These are phyloP conservation scores for Sungouiella thailandica DNA, from an alignment of 805 yeast species.

Conservation along the genomic window DNA sequence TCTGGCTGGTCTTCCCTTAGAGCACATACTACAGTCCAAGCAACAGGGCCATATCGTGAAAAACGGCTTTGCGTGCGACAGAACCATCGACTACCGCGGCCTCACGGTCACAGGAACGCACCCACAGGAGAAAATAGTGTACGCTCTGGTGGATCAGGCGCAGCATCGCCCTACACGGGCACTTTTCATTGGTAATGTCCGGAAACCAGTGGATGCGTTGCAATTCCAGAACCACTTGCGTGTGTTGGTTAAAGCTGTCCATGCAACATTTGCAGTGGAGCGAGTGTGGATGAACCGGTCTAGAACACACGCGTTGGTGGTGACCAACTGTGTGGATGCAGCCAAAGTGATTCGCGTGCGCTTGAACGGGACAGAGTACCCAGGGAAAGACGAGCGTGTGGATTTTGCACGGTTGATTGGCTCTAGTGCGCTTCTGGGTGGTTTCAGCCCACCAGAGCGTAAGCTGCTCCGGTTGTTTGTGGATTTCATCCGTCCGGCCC, in stretches of 20 bases:
- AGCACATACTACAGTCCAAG: too few species aligned
- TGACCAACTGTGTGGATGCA: slow-evolving; percentile 36
- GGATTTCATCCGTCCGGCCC: slow-evolving; percentile 43
- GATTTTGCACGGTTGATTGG: slow-evolving; percentile 12
- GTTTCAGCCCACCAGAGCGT: too few species aligned
- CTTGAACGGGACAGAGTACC: slow-evolving; percentile 33
- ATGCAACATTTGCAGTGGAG: slow-evolving; percentile 23
- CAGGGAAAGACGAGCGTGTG: slow-evolving; percentile 22
- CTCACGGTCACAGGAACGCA: neutral
- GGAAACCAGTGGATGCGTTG: slow-evolving; percentile 33
- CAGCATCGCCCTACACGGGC: slow-evolving; percentile 38
- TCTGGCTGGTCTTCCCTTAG: too few species aligned
- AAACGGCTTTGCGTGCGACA: neutral
- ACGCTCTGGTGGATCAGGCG: slow-evolving; percentile 27
- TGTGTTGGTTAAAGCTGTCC: slow-evolving; percentile 18
- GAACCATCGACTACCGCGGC: slow-evolving; percentile 1
- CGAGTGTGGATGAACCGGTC: slow-evolving; percentile 42
- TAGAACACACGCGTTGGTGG: slow-evolving; percentile 40
- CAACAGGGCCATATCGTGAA: neutral
- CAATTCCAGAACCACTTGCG: slow-evolving; percentile 34
- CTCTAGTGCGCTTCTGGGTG: too few species aligned
- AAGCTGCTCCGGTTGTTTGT: slow-evolving; percentile 21
- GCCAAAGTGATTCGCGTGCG: slow-evolving; percentile 31
- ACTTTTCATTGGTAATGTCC: slow-evolving; percentile 39
- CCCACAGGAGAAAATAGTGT: slow-evolving; percentile 31